Base-by-base conservation (phyloP, 2,329 filamentous ascomycete genomes). In the Exophiala phaeomuriformis region DNA sequence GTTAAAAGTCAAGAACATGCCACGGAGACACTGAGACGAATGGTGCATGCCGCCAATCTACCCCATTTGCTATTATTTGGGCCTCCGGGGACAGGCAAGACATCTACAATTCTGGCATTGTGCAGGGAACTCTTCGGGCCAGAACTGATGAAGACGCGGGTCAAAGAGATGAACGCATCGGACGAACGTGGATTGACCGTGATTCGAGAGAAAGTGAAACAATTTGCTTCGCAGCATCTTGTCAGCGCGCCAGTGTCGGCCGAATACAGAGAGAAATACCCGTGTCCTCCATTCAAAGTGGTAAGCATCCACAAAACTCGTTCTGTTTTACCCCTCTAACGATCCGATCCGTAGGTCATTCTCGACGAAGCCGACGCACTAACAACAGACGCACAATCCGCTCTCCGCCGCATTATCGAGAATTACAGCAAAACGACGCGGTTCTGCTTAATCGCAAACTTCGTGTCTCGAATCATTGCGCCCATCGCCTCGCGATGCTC, bases 31-130 rank as follows among this genome's bases (percentile, higher is more conserved):
- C 84, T 99, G 40, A 87, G 91, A 68, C 82, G 93, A 64, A 97
- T 90, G 30, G 78, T 98, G 27, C 90, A 97, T 77, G 90, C 91
- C 64, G 89, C 90, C 59, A 98, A 98, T 67, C 85, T 98, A 37
- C 93, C 93, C 2, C 94, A 99, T 72, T 96, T 98, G 89, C 87
- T 99, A 65, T 97, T 97, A 78, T 98, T 98, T 68, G 93, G 93
- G 3, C 93, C 94, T 0, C 94, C 93, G 0, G 93, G 93, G 40
- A 98, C 93, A 0, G 93, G 93, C 63, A 99, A 99, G 75, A 99
- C 93, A 1, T 95, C 89, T 1, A 98, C 94, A 0, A 90, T 99
- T 64, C 86, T 99, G 60, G 94, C 94, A 2, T 84, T 98, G 31
- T 90, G 93, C 51, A 96, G 96, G 72, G 90, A 97, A 68, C 86